Base-by-base conservation (phyloP, 2,329 filamentous ascomycete genomes). In the Pestalotiopsis sp. region DNA sequence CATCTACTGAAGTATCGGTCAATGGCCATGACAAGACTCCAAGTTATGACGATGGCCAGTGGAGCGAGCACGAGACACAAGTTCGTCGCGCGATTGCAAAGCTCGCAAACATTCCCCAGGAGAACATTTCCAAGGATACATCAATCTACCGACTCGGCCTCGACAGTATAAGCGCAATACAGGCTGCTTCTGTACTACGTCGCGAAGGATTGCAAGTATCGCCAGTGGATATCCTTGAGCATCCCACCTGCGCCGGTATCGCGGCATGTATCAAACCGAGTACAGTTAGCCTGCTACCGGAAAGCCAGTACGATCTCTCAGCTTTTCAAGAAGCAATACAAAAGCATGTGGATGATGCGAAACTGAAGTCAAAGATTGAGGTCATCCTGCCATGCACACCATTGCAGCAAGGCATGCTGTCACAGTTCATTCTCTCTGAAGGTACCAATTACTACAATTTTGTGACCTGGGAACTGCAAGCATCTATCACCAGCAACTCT, bases 111-210 rank as follows among this genome's bases (percentile, higher is more conserved):
- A 79, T 86, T 4, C 77, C 86, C 0, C 68, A 77, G 2, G 74
- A 83, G 0, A 81, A 80, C 0, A 90, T 97, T 61, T 74, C 77
- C 3, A 85, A 84, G 13, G 77, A 86, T 11, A 93, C 90, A 0
- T 94, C 93, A 0, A 93, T 98, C 63, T 97, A 95, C 74, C 90
- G 92, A 68, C 87, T 97, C n/a, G 95, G 95, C 0, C 82, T 98
- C 3, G 95, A 98, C 79, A 98, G 95, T 77, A 96, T 98, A 75
- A 95, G 92, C 70, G 93, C 94, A 0, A 86, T 91, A 4, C 94
- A 97, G 75, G 84, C 97, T 11, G 93, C 94, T 0, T 86, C 88
- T 1, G 81, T 85, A 31, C 82, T 98, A 17, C 88, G 91, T 20
- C 86, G 84, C 52, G 75, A 85, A 20, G 90, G 90, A 0, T 82